Evolutionary conservation across 1,284 basidiomycete genomes (phyloP).

Genomic region (Ustilago shanxiensis): DNA sequence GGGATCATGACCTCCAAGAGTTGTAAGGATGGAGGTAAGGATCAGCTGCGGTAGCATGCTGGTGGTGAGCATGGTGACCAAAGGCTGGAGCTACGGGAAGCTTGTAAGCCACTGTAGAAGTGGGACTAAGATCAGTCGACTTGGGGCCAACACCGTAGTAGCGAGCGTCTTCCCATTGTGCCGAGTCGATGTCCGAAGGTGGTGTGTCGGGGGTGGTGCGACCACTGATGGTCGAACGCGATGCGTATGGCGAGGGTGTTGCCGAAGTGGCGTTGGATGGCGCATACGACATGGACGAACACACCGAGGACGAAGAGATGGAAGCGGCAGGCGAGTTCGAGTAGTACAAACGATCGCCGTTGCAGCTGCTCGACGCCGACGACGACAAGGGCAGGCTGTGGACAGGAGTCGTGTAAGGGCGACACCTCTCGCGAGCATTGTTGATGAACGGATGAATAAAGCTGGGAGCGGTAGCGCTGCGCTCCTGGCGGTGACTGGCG

Average conservation of each 20-base stretch:
- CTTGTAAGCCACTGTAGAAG: slow-evolving; percentile 26
- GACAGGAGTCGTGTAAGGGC: slow-evolving; percentile 58
- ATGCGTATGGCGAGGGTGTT: slow-evolving; percentile 56
- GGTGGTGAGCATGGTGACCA: slow-evolving; percentile 11
- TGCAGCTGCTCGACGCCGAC: slow-evolving; percentile 10
- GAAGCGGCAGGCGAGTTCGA: slow-evolving; percentile 44
- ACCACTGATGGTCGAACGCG: slow-evolving; percentile 51
- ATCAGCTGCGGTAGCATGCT: slow-evolving; percentile 28
- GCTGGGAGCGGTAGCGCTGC: slow-evolving; percentile 41
- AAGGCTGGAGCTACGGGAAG: slow-evolving; percentile 12
- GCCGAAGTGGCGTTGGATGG: slow-evolving; percentile 35
- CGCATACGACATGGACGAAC: slow-evolving; percentile 48
- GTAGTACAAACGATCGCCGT: slow-evolving; percentile 27
- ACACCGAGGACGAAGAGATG: slow-evolving; percentile 53
- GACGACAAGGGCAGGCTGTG: slow-evolving; percentile 43
- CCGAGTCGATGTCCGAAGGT: slow-evolving; percentile 52
- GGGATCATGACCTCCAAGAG: slow-evolving; percentile 31
- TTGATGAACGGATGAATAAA: slow-evolving; percentile 49
- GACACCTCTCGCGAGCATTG: slow-evolving; percentile 42
- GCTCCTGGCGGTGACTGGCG: slow-evolving; percentile 48
- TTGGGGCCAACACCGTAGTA: slow-evolving; percentile 37
- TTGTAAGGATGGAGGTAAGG: slow-evolving; percentile 50
- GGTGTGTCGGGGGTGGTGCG: slow-evolving; percentile 66
- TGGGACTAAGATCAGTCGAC: slow-evolving; percentile 22
- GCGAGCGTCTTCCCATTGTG: slow-evolving; percentile 43